Evolutionary conservation across 176 grass and related monocot genomes (phyloP), one percentile per base, ranked within the genome.

Genomic region (Bothriochloa decipiens): DNA sequence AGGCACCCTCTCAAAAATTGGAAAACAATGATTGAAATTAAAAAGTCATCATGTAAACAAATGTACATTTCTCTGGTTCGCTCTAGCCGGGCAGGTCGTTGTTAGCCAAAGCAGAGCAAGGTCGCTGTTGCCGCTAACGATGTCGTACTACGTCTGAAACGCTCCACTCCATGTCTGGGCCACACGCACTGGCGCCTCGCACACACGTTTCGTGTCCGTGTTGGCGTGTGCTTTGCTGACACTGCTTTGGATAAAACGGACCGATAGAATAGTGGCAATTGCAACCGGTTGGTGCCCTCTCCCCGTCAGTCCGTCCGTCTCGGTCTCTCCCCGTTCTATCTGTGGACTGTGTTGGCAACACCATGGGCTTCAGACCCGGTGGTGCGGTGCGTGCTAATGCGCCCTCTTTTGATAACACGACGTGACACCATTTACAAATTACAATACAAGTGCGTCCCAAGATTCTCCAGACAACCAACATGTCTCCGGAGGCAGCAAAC

Each of bases 191-290:
- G 7, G 41, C 66, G 4, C n/a, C 11, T 0, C 70, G 4, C 23
- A 6, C 22, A 41, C 40, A 80, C 42, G 20, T 81, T 71, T 28
- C 80, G 80, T 71, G 49, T 58, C 52, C 32, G 33, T 28, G 67
- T 71, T 82, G n/a, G n/a, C 49, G 22, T 42, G 49, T 27, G 12
- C 66, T 6, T 57, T 57, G 79, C 65, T 68, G 7, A 81, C 65
- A 57, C 22, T n/a, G 61, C 57, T 14, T 17, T 27, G 14, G 20
- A 40, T 43, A 78, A 57, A 53, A 47, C 49, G 49, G 4, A 7
- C 49, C 17, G 49, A 8, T 55, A 20, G 52, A 53, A 1, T 15
- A 47, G 45, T 12, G 15, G 15, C 47, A 50, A 45, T 0, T 45
- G 45, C 12, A 49, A 53, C 50, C 18, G 52, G 37, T 45, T 61